Base-by-base conservation (phyloP, 192 early-diverging fungal genomes). In the Haplosporangium gracile region DNA sequence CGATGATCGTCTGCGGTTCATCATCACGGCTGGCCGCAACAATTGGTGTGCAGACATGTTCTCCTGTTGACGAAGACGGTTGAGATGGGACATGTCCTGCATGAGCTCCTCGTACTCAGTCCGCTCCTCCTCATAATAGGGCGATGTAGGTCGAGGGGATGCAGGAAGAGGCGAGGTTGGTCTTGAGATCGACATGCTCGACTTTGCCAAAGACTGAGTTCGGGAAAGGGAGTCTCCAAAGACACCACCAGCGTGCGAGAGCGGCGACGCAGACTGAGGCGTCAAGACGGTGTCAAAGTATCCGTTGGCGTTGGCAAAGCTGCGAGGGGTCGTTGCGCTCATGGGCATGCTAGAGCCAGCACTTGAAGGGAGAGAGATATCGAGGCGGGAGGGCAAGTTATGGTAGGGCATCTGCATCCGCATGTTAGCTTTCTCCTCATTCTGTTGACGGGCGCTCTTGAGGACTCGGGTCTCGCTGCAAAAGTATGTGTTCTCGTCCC, bases 371-470 rank as follows among this genome's bases (percentile, higher is more conserved):
- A 78, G 43, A 0, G 84, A 86, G 3, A 78, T 78, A 1, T 83
- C 82, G 51, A 75, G n/a, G 8, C 71, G 72, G 11, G 77, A 53
- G 11, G 84, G 84, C 24, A 81, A 11, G 36, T 20, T 68, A 3
- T 60, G 34, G 29, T 68, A 36, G 24, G 82, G 82, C 32, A 72
- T 69, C 4, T 43, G 63, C 39, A 57, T 70, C 34, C 72, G 42
- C 29, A 80, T 79, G 32, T 42, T 55, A 49, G 57, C 49, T 3
- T 20, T 51, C 0, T 16, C 49, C 20, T 51, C 49, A 16, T 51
- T 81, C 11, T 71, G 70, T 47, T 81, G 84, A 18, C 84, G 78
- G 45, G 84, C 84, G 70, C 84, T 86, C 76, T 86, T 86, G 65
- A 86, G 77, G 2, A 86, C 76, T 3, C 84, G 84, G 11, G 84